phyloP scores from a whole-genome alignment of 805 yeast species.

The Hanseniaspora valbyensis region DNA sequence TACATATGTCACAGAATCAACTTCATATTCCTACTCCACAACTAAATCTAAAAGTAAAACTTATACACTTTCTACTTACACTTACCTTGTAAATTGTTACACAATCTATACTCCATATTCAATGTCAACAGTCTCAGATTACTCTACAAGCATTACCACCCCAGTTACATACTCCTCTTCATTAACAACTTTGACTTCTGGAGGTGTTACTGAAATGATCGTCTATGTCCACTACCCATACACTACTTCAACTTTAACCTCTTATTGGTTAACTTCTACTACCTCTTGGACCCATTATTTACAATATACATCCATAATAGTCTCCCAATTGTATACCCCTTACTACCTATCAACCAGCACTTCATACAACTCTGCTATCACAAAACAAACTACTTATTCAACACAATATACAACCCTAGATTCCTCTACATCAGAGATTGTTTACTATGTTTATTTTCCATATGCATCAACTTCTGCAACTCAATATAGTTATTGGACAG shows the following conservation, averaged over 20 bases:
- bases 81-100: not conserved
- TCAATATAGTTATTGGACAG: slow-evolving; percentile 3
- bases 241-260: slow-evolving; percentile 2
- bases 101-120: slow-evolving; percentile 15
- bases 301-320: not conserved
- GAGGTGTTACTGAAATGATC: slow-evolving; percentile 14
- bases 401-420: slow-evolving; percentile 1
- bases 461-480: not conserved
- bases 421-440: slow-evolving; percentile 5
- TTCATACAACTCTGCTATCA: not conserved
- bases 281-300: slow-evolving; percentile 8
- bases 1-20: slow-evolving; percentile 1
- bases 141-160: not conserved
- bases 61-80: not conserved
- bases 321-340: slow-evolving; percentile 8
- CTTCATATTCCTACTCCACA: too few relatives aligned
- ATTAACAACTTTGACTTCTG: slow-evolving; percentile 7
- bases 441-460: slow-evolving; percentile 10
- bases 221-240: slow-evolving; percentile 14
- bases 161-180: slow-evolving; percentile 7
- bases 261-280: slow-evolving; percentile 4
- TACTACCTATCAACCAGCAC: not conserved
- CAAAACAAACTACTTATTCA: slow-evolving; percentile 6
- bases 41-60: too few relatives aligned
- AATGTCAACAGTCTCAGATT: slow-evolving; percentile 3